phyloP scores from a whole-genome alignment of 2,329 filamentous ascomycete genomes.

The Alternaria tenuissima region DNA sequence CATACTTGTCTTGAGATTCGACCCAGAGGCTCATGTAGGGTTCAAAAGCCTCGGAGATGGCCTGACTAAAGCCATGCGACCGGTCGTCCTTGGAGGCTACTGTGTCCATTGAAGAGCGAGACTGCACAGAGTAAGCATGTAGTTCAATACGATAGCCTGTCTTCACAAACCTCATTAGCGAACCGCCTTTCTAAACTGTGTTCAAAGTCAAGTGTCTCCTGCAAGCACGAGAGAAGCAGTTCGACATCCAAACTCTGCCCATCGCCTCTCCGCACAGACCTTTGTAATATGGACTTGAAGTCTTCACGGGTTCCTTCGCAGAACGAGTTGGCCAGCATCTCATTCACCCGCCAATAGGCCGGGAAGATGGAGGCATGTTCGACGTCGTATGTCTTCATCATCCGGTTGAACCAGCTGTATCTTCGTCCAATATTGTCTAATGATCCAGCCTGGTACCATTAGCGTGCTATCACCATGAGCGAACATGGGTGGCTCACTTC shows the following conservation, averaged over 20 bases:
- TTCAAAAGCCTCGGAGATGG: constrained; percentile 96
- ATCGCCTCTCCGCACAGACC: constrained; percentile 79
- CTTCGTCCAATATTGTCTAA: constrained; percentile 94
- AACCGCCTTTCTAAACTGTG: constrained; percentile 88
- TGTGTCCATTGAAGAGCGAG: constrained; percentile 87
- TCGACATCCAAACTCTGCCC: constrained; percentile 89
- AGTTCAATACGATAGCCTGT: neutral
- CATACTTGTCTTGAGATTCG: constrained; percentile 84
- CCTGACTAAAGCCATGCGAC: constrained; percentile 80
- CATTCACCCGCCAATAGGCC: constrained; percentile 84
- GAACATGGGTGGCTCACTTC: constrained; percentile 59
- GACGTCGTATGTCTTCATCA: constrained; percentile 93
- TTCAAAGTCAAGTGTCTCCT: constrained; percentile 97
- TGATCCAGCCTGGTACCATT: constrained; percentile 70
- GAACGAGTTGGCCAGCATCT: constrained; percentile 88
- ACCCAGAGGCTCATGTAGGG: constrained; percentile 98
- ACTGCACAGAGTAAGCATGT: constrained; percentile 52
- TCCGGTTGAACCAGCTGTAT: constrained; percentile 96
- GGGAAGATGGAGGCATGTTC: constrained; percentile 92
- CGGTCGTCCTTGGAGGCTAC: constrained; percentile 80
- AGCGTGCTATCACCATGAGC: neutral
- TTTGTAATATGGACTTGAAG: constrained; percentile 90
- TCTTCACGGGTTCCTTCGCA: constrained; percentile 96
- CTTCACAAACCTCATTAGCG: constrained; percentile 60
- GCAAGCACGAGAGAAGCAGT: constrained; percentile 83